These are phyloP conservation scores for Zymoseptoria brevis DNA, from an alignment of 2,329 filamentous ascomycete genomes.

Conservation along the genomic window DNA sequence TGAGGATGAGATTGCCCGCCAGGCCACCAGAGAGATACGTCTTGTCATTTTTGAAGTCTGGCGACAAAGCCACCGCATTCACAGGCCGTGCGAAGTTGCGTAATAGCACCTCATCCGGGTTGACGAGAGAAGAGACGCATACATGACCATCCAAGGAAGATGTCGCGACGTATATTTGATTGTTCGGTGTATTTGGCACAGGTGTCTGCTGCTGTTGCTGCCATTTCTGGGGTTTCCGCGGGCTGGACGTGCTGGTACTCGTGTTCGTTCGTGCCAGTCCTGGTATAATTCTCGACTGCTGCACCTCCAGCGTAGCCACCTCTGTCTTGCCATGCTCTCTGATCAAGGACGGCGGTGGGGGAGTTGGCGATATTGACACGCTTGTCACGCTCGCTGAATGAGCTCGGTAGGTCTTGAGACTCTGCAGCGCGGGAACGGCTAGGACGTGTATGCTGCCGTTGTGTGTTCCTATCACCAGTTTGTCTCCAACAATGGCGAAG, in stretches of 20 bases:
- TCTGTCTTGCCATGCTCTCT: constrained; percentile 8
- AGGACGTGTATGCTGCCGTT: constrained; percentile 94
- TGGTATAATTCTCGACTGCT: constrained; percentile 1
- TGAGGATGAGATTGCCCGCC: constrained; percentile 80
- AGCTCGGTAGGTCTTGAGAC: constrained; percentile 79
- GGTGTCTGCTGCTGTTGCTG: constrained; percentile 49
- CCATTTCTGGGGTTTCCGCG: constrained; percentile 7
- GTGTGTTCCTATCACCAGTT: constrained; percentile 95
- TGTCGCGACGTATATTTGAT: constrained; percentile 86
- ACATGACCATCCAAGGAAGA: constrained; percentile 95
- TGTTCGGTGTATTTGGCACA: constrained; percentile 69
- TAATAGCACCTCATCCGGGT: constrained; percentile 80
- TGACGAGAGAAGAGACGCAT: constrained; percentile 78
- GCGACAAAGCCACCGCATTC: constrained; percentile 86
- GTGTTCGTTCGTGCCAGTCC: constrained; percentile 8
- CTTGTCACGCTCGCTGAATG: constrained; percentile 86
- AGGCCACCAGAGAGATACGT: constrained; percentile 86
- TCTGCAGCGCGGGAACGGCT: constrained; percentile 71
- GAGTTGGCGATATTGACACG: constrained; percentile 83
- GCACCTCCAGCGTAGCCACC: constrained; percentile 1
- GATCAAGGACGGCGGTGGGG: constrained; percentile 45
- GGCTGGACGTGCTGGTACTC: constrained; percentile 4
- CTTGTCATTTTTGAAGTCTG: constrained; percentile 82
- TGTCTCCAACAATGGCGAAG: constrained; percentile 86
- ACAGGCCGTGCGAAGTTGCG: constrained; percentile 91